Evolutionary conservation across 768 basidiomycete species (phyloP), one percentile per base, ranked within the genome.

Genomic region (Amanita phalloides): DNA sequence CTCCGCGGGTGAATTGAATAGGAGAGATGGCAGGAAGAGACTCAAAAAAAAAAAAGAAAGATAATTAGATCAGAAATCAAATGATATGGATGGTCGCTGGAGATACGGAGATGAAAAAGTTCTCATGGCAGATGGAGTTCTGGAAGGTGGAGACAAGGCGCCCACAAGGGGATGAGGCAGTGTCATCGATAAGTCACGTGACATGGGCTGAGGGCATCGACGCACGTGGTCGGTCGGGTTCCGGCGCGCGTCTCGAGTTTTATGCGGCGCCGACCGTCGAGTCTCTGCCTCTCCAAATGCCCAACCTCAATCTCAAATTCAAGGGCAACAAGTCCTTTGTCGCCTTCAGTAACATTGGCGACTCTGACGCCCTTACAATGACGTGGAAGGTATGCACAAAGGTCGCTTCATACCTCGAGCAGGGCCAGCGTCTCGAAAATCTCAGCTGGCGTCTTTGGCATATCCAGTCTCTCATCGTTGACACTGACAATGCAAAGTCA

Each of bases 271-370:
- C 49, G 48, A 45, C 51, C 53, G 46, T 52, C 49, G 47, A 32
- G 32, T 49, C 48, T 42, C 43, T 36, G 43, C 14, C 23, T 42
- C 13, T 54, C 48, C 61, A 67, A 30, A 86, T 86, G 84, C 84
- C 84, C 71, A 79, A 81, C 68, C 79, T 84, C 71, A 86, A 86
- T 67, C 81, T 86, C 77, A 86, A 86, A 79, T 86, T 85, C 80
- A 86, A 86, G 74, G 86, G 90, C 70, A 92, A 92, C 81, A 92
- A 91, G 75, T 91, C 90, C 65, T 92, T 92, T 66, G 86, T 91
- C 67, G 88, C 90, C 55, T 92, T 92, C 71, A 86, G 85, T 66
- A 89, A 90, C 71, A 78, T 92, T 69, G 71, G 78, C 71, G 90
- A 92, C 71, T 74, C 79, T 49, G 90, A 92, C 65, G 77, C 87